Base-by-base conservation (phyloP, 2,329 filamentous ascomycete genomes). In the Aspergillus niger region DNA sequence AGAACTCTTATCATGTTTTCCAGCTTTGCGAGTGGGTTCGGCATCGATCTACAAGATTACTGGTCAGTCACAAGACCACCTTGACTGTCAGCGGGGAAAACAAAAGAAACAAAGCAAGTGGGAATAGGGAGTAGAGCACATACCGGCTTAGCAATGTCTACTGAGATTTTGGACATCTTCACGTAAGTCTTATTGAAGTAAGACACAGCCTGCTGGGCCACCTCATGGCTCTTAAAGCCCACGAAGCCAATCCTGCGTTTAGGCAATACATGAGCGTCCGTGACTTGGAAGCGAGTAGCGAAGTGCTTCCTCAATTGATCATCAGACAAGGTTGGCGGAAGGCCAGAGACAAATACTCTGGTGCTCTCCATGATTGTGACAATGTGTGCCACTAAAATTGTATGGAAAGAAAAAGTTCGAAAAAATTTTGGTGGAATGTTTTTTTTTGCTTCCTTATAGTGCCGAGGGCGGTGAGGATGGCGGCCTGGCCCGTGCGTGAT, bases 101-200 rank as follows among this genome's bases (percentile, higher is more conserved):
- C 48, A 39, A 60, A 48, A 60, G 51, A 60, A 64, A 64, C 30
- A 58, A 52, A 47, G n/a, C 48, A 51, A 50, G 41, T 53, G 49
- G 32, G 20, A 4, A 15, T n/a, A 43, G 32, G 32, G 32, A 36
- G 32, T 30, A 26, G 30, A 53, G 36, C 56, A 78, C 85, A 74
- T 81, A 96, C 90, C 62, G 95, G 89, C 75, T 86, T 89, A 59
- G 95, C 95, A 72, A 95, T 81, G 80, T 97, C 93, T 63, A 97
- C 95, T 30, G 84, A 85, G 70, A 99, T 92, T 81, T 89, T 96
- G 60, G 93, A 97, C 91, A 97, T 95, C 69, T 92, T 91, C 70
- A 99, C 92, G 78, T 92, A 99, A 65, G 93, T 89, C 75, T 87
- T 91, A 82, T 99, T 93, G 83, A 97, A 97, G 81, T 97, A 96